These are phyloP conservation scores for Solanum commersonii DNA, from an alignment of 257 asterid genomes.

Conservation along the genomic window DNA sequence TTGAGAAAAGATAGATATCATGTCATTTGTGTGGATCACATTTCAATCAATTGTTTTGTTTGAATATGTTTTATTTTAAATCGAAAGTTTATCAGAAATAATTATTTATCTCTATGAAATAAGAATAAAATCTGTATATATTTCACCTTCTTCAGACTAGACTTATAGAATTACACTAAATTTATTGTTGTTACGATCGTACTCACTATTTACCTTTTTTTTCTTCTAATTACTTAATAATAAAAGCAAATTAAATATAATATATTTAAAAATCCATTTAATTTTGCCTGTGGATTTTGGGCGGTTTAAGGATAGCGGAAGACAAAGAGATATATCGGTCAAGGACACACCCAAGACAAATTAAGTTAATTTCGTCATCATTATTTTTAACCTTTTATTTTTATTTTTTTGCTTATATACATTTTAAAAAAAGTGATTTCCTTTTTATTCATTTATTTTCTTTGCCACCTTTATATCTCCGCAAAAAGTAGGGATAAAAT, in stretches of 20 bases:
- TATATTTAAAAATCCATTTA: not conserved
- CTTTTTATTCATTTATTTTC: too few relatives aligned
- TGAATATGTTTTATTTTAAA: not conserved
- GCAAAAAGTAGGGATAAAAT: not conserved
- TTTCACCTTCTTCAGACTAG: fast-evolving
- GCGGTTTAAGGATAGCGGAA: not conserved
- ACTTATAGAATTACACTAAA: too few relatives aligned
- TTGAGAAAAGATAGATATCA: too few relatives aligned
- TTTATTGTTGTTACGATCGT: not conserved
- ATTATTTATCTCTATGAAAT: too few relatives aligned
- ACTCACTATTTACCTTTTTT: not conserved
- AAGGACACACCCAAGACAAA: not conserved
- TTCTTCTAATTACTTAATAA: too few relatives aligned
- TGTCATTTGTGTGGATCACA: fast-evolving
- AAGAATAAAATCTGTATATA: too few relatives aligned
- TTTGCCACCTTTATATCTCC: not conserved
- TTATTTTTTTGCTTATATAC: too few relatives aligned
- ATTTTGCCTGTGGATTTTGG: not conserved
- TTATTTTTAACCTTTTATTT: not conserved
- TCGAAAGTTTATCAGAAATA: too few relatives aligned
- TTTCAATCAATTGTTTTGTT: not conserved
- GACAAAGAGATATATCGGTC: not conserved
- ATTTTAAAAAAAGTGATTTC: too few relatives aligned
- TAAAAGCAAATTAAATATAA: too few relatives aligned
- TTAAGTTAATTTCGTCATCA: not conserved